A percentile compares a stretch with the other conserved stretches of the same genome.
phyloP scores from a whole-genome alignment of 2,329 filamentous ascomycete genomes.

The Monosporascus sp. region DNA sequence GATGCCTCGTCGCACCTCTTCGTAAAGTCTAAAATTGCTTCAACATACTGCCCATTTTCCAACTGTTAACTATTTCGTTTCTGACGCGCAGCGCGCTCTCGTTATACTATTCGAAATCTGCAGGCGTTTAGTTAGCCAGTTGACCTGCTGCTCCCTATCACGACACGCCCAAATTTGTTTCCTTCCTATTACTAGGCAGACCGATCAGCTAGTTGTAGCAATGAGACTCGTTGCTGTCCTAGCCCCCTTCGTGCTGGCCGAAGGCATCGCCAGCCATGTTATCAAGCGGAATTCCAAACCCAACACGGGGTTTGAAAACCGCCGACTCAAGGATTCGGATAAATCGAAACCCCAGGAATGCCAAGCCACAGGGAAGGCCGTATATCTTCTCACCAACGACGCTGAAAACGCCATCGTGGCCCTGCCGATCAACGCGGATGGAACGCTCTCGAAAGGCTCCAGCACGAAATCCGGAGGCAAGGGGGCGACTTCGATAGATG shows the following conservation, averaged over 20 bases:
- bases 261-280: conserved; percentile 9
- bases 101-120: too few species aligned
- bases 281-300: conserved; percentile 3
- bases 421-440: conserved; percentile 41
- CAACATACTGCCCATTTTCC: too few species aligned
- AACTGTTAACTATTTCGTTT: too few species aligned
- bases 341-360: neutral
- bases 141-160: too few species aligned
- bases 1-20: too few species aligned
- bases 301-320: neutral
- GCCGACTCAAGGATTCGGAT: too few species aligned
- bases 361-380: conserved; percentile 33
- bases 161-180: too few species aligned
- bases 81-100: too few species aligned
- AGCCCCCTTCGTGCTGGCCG: conserved; percentile 6
- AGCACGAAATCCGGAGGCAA: conserved; percentile 41
- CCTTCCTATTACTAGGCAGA: neutral
- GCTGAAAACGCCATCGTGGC: conserved; percentile 43
- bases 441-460: conserved; percentile 38
- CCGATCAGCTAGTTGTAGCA: neutral
- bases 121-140: too few species aligned
- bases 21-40: too few species aligned
- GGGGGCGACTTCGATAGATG: conserved; percentile 37
- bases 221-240: neutral
- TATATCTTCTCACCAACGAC: conserved; percentile 54